Conservation (phyloP, 1,139 yeast species). For the Pichia sp. region DNA sequence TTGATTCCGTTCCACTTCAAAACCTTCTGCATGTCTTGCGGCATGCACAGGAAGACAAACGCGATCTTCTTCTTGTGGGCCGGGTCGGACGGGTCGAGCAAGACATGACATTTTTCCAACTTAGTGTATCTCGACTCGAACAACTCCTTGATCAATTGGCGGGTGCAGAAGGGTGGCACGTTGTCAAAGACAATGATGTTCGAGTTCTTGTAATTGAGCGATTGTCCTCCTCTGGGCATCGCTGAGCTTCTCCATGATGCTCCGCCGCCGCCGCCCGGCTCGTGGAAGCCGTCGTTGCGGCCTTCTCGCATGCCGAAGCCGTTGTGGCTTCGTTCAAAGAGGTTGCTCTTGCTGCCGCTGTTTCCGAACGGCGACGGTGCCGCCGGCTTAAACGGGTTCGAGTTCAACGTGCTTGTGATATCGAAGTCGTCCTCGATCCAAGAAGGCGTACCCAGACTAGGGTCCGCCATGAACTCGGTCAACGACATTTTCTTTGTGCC, state of each 20-base stretch:
- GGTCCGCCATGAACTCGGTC: slow-evolving; percentile 31
- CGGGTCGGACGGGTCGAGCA: slow-evolving; percentile 26
- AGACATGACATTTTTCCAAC: slow-evolving; percentile 26
- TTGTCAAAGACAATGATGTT: slow-evolving; percentile 29
- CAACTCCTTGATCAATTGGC: slow-evolving; percentile 27
- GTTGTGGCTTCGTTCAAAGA: not conserved
- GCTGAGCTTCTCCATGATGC: slow-evolving; percentile 4
- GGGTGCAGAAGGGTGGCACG: slow-evolving; percentile 27
- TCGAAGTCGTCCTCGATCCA: slow-evolving; percentile 33
- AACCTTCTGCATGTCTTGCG: slow-evolving; percentile 29
- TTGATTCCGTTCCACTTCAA: slow-evolving; percentile 31
- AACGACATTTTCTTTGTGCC: slow-evolving; percentile 32
- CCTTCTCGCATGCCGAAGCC: not conserved
- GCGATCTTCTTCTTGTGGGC: slow-evolving; percentile 27
- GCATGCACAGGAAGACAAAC: slow-evolving; percentile 24
- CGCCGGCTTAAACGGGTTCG: slow-evolving; percentile 3
- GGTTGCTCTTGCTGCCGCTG: not conserved
- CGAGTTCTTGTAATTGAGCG: slow-evolving; percentile 9
- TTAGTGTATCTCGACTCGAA: slow-evolving; percentile 30
- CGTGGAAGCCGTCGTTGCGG: not conserved
- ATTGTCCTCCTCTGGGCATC: not conserved
- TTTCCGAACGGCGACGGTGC: slow-evolving; percentile 8
- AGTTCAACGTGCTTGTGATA: slow-evolving; percentile 12
- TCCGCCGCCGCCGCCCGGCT: not conserved
- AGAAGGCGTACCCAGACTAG: slow-evolving; percentile 31